phyloP scores from a whole-genome alignment of 345 rosid genomes.

The Leavenworthia alabamica region DNA sequence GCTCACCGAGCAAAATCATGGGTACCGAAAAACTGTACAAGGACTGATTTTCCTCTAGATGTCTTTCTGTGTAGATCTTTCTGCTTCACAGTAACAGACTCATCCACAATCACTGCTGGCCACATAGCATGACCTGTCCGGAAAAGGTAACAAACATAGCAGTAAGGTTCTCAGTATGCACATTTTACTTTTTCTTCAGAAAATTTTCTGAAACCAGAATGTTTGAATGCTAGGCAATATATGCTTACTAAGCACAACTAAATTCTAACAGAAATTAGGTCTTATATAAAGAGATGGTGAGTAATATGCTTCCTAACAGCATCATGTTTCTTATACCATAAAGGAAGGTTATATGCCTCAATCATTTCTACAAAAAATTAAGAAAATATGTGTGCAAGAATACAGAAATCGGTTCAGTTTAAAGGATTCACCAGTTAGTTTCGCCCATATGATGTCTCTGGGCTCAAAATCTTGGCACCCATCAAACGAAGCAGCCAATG shows the following conservation, averaged over 20 bases:
- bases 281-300: not conserved
- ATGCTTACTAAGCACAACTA: not conserved
- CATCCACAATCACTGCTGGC: slow-evolving; percentile 95
- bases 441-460: slow-evolving; percentile 96
- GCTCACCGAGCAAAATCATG: slow-evolving; percentile 97
- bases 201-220: not conserved
- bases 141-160: slow-evolving; percentile 35
- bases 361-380: not conserved
- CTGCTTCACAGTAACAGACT: slow-evolving; percentile 49
- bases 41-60: slow-evolving; percentile 54
- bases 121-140: slow-evolving; percentile 94
- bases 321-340: not conserved
- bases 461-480: slow-evolving; percentile 80
- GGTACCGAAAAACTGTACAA: slow-evolving; percentile 95
- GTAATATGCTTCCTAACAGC: slow-evolving; percentile 2
- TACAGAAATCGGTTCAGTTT: not conserved
- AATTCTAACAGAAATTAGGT: not conserved
- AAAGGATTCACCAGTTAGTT: slow-evolving; percentile 63
- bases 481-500: slow-evolving; percentile 79
- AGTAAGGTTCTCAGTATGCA: slow-evolving; percentile 15
- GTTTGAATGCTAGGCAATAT: slow-evolving; percentile 2
- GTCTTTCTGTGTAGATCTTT: slow-evolving; percentile 47
- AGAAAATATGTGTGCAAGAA: not conserved
- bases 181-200: not conserved
- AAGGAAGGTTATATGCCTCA: not conserved